phyloP scores from a whole-genome alignment of 345 rosid genomes.

The Gossypium arboreum region DNA sequence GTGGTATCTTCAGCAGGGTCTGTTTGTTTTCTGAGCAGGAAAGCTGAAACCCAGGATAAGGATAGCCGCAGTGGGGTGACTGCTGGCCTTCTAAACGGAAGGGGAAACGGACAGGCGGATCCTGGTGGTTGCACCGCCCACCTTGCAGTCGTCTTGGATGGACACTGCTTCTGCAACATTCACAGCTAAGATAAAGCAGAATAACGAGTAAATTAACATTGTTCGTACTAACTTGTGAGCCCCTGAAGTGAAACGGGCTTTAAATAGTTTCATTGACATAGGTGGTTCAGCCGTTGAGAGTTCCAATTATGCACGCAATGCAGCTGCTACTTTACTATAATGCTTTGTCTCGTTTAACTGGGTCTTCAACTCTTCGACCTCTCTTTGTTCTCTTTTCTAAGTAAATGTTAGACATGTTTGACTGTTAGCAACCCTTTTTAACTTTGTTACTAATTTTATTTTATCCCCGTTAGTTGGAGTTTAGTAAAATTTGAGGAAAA shows the following conservation, averaged over 20 bases:
- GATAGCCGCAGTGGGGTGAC: conserved; percentile 13
- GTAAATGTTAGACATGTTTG: too few species aligned
- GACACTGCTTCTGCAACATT: neutral
- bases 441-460: too few species aligned
- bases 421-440: too few species aligned
- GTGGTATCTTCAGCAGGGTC: conserved; percentile 6
- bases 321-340: too few species aligned
- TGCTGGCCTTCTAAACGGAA: conserved; percentile 13
- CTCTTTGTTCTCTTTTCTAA: too few species aligned
- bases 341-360: too few species aligned
- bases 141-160: conserved; percentile 6
- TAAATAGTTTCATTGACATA: neutral
- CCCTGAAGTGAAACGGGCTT: neutral
- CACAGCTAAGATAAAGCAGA: neutral
- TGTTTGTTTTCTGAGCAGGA: conserved; percentile 11
- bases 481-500: too few species aligned
- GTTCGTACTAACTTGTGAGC: neutral
- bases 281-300: neutral
- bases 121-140: neutral
- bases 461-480: too few species aligned
- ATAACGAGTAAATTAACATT: neutral
- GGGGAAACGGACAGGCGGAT: conserved; percentile 11
- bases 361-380: too few species aligned
- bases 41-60: conserved; percentile 14
- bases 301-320: too few species aligned